Evolutionary conservation across 306 rosid species (phyloP).

Genomic region (Pyrus communis): DNA sequence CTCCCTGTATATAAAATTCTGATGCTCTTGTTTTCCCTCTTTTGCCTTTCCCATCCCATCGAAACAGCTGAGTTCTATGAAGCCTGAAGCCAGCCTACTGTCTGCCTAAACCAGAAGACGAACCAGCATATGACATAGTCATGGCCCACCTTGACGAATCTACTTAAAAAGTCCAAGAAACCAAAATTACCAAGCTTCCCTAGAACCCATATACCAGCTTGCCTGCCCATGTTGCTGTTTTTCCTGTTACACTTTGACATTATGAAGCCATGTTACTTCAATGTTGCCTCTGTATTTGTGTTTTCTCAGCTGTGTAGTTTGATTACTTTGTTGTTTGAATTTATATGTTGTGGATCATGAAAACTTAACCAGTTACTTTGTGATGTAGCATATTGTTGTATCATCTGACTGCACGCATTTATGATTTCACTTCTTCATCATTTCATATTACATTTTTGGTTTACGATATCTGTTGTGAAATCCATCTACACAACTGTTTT

Average conservation of each 20-base stretch:
- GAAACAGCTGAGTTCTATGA: constrained; percentile 97
- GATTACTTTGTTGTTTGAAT: constrained; percentile 31
- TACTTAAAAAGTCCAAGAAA: constrained; percentile 73
- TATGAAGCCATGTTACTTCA: constrained; percentile 45
- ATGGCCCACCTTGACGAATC: constrained; percentile 90
- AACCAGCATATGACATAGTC: constrained; percentile 92
- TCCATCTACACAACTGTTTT: background rate
- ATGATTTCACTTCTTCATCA: constrained; percentile 16
- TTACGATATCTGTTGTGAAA: background rate
- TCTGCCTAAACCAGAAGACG: constrained; percentile 93
- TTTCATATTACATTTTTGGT: constrained; percentile 4
- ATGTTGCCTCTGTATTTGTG: constrained; percentile 23
- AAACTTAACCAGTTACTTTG: constrained; percentile 19
- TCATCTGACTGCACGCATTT: constrained; percentile 46
- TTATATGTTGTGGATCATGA: constrained; percentile 19
- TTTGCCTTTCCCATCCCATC: constrained; percentile 90
- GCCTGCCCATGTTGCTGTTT: constrained; percentile 38
- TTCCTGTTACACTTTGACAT: constrained; percentile 41
- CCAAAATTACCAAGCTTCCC: constrained; percentile 88
- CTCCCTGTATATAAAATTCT: constrained; percentile 66
- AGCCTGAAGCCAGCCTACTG: constrained; percentile 93
- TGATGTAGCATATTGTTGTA: constrained; percentile 35
- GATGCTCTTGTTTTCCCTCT: constrained; percentile 90
- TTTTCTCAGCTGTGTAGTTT: constrained; percentile 21
- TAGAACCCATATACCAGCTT: constrained; percentile 64